Evolutionary conservation across 1,284 basidiomycete genomes (phyloP).

Genomic region (Moniliophthora roreri): DNA sequence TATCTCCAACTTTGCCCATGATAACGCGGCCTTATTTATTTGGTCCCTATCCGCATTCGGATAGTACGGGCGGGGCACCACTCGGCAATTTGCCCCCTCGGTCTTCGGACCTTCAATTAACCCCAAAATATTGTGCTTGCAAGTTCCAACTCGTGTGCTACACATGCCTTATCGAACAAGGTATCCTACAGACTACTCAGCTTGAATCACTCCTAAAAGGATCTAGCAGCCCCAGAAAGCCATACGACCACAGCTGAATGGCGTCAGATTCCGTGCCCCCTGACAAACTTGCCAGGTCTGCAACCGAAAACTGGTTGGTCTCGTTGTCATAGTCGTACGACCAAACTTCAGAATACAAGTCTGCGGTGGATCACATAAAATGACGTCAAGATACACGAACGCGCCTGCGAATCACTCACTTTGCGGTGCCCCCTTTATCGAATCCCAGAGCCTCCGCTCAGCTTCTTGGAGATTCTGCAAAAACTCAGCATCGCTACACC

Average conservation of each 20-base stretch:
- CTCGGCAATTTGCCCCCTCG: no score
- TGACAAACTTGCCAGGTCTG: constrained; percentile 23
- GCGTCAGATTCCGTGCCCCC: constrained; percentile 27
- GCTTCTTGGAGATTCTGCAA: constrained; percentile 21
- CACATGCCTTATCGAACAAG: no score
- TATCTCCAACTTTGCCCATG: neutral
- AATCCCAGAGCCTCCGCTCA: constrained; percentile 21
- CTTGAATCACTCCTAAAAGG: no score
- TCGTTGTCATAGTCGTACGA: constrained; percentile 23
- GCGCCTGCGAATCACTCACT: constrained; percentile 14
- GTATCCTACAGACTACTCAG: no score
- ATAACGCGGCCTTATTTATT: constrained; percentile 2
- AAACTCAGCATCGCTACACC: constrained; percentile 22
- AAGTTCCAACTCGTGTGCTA: no score
- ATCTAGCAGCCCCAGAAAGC: constrained; percentile 23
- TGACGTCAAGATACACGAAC: neutral
- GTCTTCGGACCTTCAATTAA: no score
- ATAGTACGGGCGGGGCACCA: no score
- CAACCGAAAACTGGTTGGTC: constrained; percentile 22
- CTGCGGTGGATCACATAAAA: constrained; percentile 12
- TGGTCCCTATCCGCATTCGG: neutral
- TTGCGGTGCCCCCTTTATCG: constrained; percentile 22
- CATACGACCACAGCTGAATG: constrained; percentile 29
- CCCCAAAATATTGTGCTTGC: no score
- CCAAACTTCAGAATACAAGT: constrained; percentile 26